These are phyloP conservation scores for Seiridium unicorne DNA, from an alignment of 2,329 filamentous ascomycete species.

Conservation along the genomic window DNA sequence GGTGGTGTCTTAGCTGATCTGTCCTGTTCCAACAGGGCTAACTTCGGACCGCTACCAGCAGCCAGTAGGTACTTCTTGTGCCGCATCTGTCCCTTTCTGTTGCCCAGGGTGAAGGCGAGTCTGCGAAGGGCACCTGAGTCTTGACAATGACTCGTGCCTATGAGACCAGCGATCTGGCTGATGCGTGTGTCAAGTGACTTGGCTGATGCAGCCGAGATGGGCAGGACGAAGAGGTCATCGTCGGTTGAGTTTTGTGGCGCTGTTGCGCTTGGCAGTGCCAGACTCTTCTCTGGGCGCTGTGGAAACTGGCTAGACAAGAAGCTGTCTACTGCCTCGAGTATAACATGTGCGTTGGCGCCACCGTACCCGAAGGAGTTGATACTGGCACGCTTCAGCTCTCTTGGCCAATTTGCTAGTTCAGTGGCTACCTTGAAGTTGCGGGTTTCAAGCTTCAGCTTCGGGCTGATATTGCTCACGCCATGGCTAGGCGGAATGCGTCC, in stretches of 20 bases:
- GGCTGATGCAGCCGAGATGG: not conserved
- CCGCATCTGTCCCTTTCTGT: too few species aligned
- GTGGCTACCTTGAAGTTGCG: not conserved
- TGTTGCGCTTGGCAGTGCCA: too few species aligned
- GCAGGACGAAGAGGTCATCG: not conserved
- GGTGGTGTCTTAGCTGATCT: too few species aligned
- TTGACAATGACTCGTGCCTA: too few species aligned
- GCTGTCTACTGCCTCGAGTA: not conserved
- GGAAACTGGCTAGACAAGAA: too few species aligned
- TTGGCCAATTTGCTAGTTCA: not conserved
- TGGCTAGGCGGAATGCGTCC: conserved; percentile 24
- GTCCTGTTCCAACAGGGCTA: too few species aligned
- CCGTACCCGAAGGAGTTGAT: conserved; percentile 1
- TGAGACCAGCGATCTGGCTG: not conserved
- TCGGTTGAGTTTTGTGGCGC: not conserved
- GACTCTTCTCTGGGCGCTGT: too few species aligned
- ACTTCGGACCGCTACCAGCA: too few species aligned
- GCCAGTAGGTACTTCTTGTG: too few species aligned
- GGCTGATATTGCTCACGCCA: conserved; percentile 14
- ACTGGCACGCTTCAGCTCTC: not conserved
- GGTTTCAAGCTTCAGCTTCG: conserved; percentile 7
- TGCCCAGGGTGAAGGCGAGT: too few species aligned
- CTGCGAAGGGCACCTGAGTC: too few species aligned
- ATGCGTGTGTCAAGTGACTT: not conserved
- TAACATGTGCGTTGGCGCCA: not conserved